phyloP scores from a whole-genome alignment of 2,329 filamentous ascomycete genomes.

The Sclerotinia trifoliorum region DNA sequence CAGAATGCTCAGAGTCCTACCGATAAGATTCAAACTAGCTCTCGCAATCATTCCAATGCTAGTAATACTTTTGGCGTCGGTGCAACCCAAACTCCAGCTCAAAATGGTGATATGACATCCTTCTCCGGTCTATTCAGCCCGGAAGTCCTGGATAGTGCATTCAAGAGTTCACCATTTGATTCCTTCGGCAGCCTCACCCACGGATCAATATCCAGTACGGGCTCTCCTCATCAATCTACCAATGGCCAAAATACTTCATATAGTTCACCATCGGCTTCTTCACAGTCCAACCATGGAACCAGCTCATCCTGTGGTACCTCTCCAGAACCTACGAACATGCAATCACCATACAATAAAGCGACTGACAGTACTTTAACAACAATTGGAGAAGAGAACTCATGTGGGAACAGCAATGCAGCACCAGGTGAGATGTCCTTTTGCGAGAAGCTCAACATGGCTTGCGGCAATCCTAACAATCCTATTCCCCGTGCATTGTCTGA shows the following conservation, averaged over 20 bases:
- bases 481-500: constrained; percentile 48
- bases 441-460: constrained; percentile 56
- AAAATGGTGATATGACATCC: constrained; percentile 48
- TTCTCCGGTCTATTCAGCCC: constrained; percentile 61
- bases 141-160: constrained; percentile 48
- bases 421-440: constrained; percentile 53
- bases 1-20: constrained; percentile 30
- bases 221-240: constrained; percentile 36
- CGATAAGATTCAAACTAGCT: constrained; percentile 33
- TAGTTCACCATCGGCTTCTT: constrained; percentile 64
- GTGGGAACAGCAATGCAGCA: constrained; percentile 40
- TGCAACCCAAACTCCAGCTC: constrained; percentile 30
- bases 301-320: constrained; percentile 74
- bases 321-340: constrained; percentile 69
- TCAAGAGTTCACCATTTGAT: constrained; percentile 43
- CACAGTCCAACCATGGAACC: constrained; percentile 57
- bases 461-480: constrained; percentile 52
- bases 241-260: constrained; percentile 53
- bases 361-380: constrained; percentile 59
- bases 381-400: constrained; percentile 64
- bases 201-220: constrained; percentile 46
- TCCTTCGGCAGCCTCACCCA: constrained; percentile 46
- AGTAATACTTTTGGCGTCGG: constrained; percentile 41
- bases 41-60: constrained; percentile 33
- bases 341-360: constrained; percentile 66